phyloP scores from a whole-genome alignment of 116 monocot genomes.

The Papilionanthe hybrid region DNA sequence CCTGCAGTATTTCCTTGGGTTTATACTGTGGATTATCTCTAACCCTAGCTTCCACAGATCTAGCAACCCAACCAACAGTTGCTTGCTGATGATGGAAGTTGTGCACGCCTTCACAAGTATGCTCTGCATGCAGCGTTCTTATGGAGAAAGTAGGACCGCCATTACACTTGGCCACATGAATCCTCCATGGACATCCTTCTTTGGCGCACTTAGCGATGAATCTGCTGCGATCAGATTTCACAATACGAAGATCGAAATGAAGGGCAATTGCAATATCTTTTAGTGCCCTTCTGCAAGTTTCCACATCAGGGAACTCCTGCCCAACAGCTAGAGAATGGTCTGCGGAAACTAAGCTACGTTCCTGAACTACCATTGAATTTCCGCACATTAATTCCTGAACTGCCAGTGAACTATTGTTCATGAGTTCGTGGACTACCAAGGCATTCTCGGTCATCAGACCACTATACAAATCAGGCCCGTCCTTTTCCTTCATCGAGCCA shows the following conservation, averaged over 20 bases:
- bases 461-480: conserved; percentile 8
- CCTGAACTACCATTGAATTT: conserved; percentile 10
- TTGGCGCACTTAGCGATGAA: conserved; percentile 96
- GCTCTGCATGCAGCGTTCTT: conserved; percentile 77
- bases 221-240: conserved; percentile 94
- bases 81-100: conserved; percentile 96
- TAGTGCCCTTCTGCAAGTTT: conserved; percentile 69
- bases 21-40: conserved; percentile 89
- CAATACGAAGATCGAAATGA: conserved; percentile 91
- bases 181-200: conserved; percentile 94
- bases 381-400: conserved; percentile 15
- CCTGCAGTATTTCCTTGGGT: conserved; percentile 96
- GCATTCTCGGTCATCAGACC: conserved; percentile 10
- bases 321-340: conserved; percentile 65
- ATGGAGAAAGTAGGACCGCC: conserved; percentile 86
- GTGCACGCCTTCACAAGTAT: conserved; percentile 89
- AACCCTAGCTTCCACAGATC: conserved; percentile 83
- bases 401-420: conserved; percentile 10
- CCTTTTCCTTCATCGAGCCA: conserved; percentile 18
- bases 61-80: conserved; percentile 96
- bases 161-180: conserved; percentile 93
- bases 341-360: conserved; percentile 28
- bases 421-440: conserved; percentile 3
- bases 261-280: conserved; percentile 92
- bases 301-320: conserved; percentile 91